Evolutionary conservation across 116 monocot species (phyloP), one percentile per base, ranked within the genome.

Genomic region (Iris pallida): DNA sequence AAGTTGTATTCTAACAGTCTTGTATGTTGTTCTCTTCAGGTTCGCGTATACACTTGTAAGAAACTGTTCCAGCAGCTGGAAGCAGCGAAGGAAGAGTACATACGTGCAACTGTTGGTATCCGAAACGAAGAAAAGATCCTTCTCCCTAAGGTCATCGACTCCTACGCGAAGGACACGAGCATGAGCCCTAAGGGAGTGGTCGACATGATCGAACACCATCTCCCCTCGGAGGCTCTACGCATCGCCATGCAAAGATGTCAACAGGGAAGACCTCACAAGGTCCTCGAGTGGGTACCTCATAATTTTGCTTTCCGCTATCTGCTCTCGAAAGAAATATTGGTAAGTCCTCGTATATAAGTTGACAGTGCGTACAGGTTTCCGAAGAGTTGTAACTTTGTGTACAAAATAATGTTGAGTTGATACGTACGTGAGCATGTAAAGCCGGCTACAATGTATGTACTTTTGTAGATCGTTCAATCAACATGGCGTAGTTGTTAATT

Each of bases 231-330:
- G 73, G 90, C 80, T 16, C 63, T 93, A 41, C 57, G 75, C 7
- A 75, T 84, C 71, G 30, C 85, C 19, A 73, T 90, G 66, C 74
- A 84, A 54, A 86, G 90, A 69, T 93, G 93, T 64, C 92, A 90
- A 60, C 87, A 74, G 43, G 93, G 84, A 13, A 67, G 65, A 74
- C 71, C 93, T n/a, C 83, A 79, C 20, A 89, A 85, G 73, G 76
- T 85, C 69, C 76, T 98, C 8, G 90, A 98, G 59, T 98, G 98
- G 90, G 77, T 90, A 4, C 90, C 90, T 71, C 78, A 93, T 68
- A 84, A 82, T 64, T 80, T 69, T 47, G 71, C 54, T 14, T 98
- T 93, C 61, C 81, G 98, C 19, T 98, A 90, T 68, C 57, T 98
- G 66, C 61, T 98, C 19, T 69, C 88, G 11, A 85, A 78, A 61